These are phyloP conservation scores for Kwoniella dejecticola DNA, from an alignment of 768 basidiomycete species.

Conservation along the genomic window DNA sequence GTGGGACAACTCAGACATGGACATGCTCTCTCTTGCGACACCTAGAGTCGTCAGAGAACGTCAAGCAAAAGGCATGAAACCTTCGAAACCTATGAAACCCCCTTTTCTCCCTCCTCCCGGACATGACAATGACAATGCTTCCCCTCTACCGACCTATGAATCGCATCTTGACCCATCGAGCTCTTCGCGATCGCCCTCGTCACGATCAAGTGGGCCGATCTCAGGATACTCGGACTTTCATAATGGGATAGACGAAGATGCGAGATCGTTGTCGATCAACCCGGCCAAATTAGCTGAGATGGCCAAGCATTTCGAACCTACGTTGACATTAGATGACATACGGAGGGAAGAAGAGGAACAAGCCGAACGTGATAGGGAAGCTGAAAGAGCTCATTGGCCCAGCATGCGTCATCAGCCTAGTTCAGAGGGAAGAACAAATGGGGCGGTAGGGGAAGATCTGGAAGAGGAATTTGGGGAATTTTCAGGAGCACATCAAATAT, in stretches of 20 bases:
- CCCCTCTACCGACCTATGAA: conserved; percentile 3
- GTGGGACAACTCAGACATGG: neutral
- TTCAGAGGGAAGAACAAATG: neutral
- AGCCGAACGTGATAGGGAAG: conserved; percentile 13
- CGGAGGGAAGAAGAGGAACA: conserved; percentile 23
- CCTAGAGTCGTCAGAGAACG: conserved; percentile 1
- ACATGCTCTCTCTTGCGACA: neutral
- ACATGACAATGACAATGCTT: neutral
- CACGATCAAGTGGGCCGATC: neutral
- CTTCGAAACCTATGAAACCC: conserved; percentile 5
- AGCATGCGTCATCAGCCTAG: neutral
- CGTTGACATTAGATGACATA: conserved; percentile 17
- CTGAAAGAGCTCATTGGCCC: neutral
- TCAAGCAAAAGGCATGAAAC: conserved; percentile 2
- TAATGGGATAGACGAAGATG: conserved; percentile 11
- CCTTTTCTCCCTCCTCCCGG: neutral
- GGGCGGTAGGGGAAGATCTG: neutral
- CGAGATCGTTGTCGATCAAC: conserved; percentile 11
- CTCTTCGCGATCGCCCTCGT: neutral
- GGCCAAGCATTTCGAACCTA: conserved; percentile 17
- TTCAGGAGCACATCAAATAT: neutral
- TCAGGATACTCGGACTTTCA: conserved; percentile 7
- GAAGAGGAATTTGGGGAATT: conserved; percentile 25
- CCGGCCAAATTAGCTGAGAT: conserved; percentile 3
- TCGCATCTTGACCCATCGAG: neutral